These are phyloP conservation scores for Penicillium riverlandense DNA, from an alignment of 495 filamentous ascomycete species.

Conservation along the genomic window DNA sequence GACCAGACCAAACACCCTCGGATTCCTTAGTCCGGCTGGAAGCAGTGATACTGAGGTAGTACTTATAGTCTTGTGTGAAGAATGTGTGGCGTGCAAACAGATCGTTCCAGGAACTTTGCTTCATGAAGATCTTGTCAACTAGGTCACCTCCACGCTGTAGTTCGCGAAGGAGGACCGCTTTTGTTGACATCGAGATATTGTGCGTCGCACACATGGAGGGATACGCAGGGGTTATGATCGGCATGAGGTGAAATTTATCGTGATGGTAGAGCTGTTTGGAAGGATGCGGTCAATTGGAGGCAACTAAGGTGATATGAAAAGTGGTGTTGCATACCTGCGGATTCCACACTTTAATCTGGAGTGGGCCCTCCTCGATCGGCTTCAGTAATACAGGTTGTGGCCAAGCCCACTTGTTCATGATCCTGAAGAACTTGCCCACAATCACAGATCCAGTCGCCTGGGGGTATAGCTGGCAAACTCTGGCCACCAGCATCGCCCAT, in stretches of 20 bases:
- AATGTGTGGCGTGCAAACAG: constrained; percentile 84
- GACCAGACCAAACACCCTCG: constrained; percentile 79
- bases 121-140: constrained; percentile 70
- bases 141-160: constrained; percentile 70
- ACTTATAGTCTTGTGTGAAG: constrained; percentile 87
- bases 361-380: constrained; percentile 71
- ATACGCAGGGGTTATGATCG: constrained; percentile 93
- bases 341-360: constrained; percentile 88
- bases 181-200: constrained; percentile 83
- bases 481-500: constrained; percentile 94
- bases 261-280: constrained; percentile 61
- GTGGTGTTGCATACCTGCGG: constrained; percentile 53
- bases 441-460: constrained; percentile 80
- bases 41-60: constrained; percentile 86
- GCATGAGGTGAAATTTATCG: constrained; percentile 86
- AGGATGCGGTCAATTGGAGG: background rate
- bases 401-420: constrained; percentile 91
- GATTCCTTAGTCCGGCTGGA: constrained; percentile 79
- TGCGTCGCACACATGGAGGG: constrained; percentile 95
- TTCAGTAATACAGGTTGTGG: constrained; percentile 86
- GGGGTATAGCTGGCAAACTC: constrained; percentile 96
- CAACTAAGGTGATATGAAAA: no score
- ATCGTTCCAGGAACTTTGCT: constrained; percentile 73
- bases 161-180: constrained; percentile 73
- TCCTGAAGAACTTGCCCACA: constrained; percentile 85